phyloP scores from a whole-genome alignment of 116 monocot species.

The Posidonia oceanica region DNA sequence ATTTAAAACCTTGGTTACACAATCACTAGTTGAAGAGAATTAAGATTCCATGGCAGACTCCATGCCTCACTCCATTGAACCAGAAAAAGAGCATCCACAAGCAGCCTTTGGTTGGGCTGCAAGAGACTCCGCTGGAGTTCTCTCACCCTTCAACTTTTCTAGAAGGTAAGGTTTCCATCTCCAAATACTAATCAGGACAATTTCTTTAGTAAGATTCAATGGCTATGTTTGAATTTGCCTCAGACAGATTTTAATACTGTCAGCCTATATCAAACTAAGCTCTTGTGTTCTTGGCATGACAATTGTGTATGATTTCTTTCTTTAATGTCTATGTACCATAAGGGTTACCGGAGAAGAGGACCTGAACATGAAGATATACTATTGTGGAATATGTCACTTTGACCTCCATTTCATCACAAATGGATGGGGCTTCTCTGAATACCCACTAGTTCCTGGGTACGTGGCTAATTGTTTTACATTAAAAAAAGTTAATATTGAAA shows the following conservation, averaged over 20 bases:
- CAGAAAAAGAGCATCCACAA: neutral
- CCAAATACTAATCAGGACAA: too few species aligned
- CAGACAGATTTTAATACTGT: too few species aligned
- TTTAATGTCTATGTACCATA: too few species aligned
- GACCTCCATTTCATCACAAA: constrained; percentile 33
- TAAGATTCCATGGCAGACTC: neutral
- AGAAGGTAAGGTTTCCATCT: constrained; percentile 8
- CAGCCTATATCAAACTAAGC: too few species aligned
- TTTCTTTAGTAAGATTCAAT: too few species aligned
- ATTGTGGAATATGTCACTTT: constrained; percentile 40
- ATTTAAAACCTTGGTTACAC: too few species aligned
- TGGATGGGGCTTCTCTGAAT: constrained; percentile 14
- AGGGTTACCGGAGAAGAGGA: constrained; percentile 29
- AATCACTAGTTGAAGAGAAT: too few species aligned
- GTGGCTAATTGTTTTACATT: neutral
- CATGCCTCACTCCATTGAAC: too few species aligned
- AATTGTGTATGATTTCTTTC: too few species aligned
- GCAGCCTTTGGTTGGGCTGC: constrained; percentile 29
- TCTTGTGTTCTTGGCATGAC: neutral
- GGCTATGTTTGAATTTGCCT: too few species aligned
- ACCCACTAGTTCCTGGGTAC: constrained; percentile 13
- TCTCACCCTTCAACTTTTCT: constrained; percentile 26
- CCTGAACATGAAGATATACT: constrained; percentile 26
- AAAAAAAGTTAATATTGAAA: too few species aligned
- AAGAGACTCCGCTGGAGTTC: constrained; percentile 17